phyloP scores from a whole-genome alignment of 345 rosid species.

The Aquilaria sinensis region DNA sequence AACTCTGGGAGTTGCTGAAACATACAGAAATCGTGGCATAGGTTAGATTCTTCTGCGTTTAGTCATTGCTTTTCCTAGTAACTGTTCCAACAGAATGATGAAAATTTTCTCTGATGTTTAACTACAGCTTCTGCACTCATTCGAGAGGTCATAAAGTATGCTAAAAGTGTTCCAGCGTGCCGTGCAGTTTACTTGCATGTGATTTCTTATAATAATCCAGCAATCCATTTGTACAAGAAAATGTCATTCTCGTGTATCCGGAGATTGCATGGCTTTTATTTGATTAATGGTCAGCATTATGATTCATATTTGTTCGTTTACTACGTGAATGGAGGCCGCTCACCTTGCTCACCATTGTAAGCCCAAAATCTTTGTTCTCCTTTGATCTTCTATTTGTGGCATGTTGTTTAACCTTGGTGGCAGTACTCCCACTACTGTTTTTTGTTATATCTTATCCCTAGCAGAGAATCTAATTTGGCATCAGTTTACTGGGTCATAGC shows the following conservation, averaged over 20 bases:
- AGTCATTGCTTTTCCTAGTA: neutral
- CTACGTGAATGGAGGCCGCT: slow-evolving; percentile 75
- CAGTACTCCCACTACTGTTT: too few relatives aligned
- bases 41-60: slow-evolving; percentile 35
- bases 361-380: slow-evolving; percentile 21
- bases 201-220: slow-evolving; percentile 81
- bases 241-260: slow-evolving; percentile 81
- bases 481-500: too few relatives aligned
- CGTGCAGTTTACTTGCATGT: slow-evolving; percentile 94
- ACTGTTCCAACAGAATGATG: neutral
- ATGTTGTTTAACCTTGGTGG: too few relatives aligned
- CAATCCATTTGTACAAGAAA: slow-evolving; percentile 78
- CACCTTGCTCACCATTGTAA: slow-evolving; percentile 90
- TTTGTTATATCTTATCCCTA: too few relatives aligned
- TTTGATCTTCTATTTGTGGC: slow-evolving; percentile 1
- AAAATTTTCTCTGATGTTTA: slow-evolving; percentile 14
- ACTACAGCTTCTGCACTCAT: slow-evolving; percentile 72
- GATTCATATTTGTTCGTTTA: slow-evolving; percentile 83
- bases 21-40: slow-evolving; percentile 78
- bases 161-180: slow-evolving; percentile 54
- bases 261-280: slow-evolving; percentile 65
- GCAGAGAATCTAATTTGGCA: too few relatives aligned
- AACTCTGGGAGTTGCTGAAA: slow-evolving; percentile 84
- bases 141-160: slow-evolving; percentile 70
- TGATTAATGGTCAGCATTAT: slow-evolving; percentile 70